These are phyloP conservation scores for Ensete ventricosum DNA, from an alignment of 176 grass and related monocot genomes.

Conservation along the genomic window DNA sequence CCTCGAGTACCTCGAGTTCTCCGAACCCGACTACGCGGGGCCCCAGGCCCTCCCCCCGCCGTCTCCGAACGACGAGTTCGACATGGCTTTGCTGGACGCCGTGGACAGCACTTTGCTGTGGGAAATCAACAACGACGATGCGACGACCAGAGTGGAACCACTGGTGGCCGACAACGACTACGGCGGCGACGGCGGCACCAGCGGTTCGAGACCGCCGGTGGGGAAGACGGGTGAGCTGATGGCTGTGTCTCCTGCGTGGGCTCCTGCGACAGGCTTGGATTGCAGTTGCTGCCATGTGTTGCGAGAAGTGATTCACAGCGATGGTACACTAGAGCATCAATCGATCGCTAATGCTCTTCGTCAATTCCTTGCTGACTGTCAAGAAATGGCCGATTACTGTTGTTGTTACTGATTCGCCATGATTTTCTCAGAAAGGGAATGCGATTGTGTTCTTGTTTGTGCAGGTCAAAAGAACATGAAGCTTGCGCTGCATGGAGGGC, in stretches of 20 bases:
- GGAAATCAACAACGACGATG: not conserved
- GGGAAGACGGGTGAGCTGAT: not conserved
- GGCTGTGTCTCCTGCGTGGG: not conserved
- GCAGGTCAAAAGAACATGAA: constrained; percentile 21
- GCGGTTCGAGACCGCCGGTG: too few relatives aligned
- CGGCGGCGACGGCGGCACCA: not conserved
- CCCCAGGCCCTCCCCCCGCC: not conserved
- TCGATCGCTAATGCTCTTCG: too few relatives aligned
- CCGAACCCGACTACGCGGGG: not conserved
- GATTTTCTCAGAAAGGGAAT: too few relatives aligned
- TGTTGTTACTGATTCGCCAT: too few relatives aligned
- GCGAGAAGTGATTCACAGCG: constrained; percentile 43
- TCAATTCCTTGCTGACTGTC: too few relatives aligned
- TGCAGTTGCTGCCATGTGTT: constrained; percentile 42
- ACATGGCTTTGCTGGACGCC: not conserved
- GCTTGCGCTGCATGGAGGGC: constrained; percentile 33
- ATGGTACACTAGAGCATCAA: constrained; percentile 25
- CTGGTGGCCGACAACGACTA: not conserved
- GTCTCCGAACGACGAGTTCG: not conserved
- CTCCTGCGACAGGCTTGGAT: constrained; percentile 13
- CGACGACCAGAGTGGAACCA: not conserved
- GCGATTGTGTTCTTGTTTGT: not conserved
- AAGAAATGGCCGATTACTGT: too few relatives aligned
- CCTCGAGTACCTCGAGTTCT: constrained; percentile 17
- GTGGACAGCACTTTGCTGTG: not conserved